These are phyloP conservation scores for Hydnomerulius pinastri DNA, from an alignment of 768 basidiomycete species.

Conservation along the genomic window DNA sequence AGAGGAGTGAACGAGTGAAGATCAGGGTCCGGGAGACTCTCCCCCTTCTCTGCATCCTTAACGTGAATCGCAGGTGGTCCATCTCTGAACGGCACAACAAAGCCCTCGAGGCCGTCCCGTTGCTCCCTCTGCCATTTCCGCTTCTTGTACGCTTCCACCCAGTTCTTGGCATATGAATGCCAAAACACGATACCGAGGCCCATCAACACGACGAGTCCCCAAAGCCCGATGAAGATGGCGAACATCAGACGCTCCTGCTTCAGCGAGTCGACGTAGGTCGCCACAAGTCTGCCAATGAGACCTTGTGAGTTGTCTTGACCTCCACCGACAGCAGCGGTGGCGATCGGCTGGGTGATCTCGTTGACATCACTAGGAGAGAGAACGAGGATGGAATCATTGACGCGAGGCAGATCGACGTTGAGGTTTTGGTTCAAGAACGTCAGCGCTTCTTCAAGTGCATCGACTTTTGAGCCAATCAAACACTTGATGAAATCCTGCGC, in stretches of 20 bases:
- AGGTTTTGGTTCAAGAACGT: slow-evolving; percentile 93
- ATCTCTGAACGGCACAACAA: slow-evolving; percentile 31
- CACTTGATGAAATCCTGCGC: slow-evolving; percentile 88
- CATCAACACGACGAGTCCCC: slow-evolving; percentile 83
- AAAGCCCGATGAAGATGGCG: slow-evolving; percentile 76
- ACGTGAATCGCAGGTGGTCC: slow-evolving; percentile 17
- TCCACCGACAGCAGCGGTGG: slow-evolving; percentile 76
- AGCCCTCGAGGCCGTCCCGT: slow-evolving; percentile 47
- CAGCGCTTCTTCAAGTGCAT: slow-evolving; percentile 81
- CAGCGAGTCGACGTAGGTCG: slow-evolving; percentile 69
- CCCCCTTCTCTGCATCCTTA: slow-evolving; percentile 27
- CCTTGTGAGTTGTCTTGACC: slow-evolving; percentile 53
- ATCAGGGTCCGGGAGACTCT: slow-evolving; percentile 23
- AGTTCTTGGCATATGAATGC: slow-evolving; percentile 60
- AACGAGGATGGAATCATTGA: slow-evolving; percentile 75
- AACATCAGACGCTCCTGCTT: slow-evolving; percentile 87
- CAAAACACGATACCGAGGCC: slow-evolving; percentile 69
- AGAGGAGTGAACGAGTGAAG: slow-evolving; percentile 54
- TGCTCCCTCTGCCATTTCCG: slow-evolving; percentile 55
- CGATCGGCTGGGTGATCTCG: slow-evolving; percentile 78
- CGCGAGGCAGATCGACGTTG: slow-evolving; percentile 72
- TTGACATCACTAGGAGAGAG: slow-evolving; percentile 71
- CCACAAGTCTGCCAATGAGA: slow-evolving; percentile 71
- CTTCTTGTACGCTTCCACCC: slow-evolving; percentile 48
- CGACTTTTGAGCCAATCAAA: slow-evolving; percentile 88